Conservation (phyloP, 768 basidiomycete species). For the Suillus decipiens region DNA sequence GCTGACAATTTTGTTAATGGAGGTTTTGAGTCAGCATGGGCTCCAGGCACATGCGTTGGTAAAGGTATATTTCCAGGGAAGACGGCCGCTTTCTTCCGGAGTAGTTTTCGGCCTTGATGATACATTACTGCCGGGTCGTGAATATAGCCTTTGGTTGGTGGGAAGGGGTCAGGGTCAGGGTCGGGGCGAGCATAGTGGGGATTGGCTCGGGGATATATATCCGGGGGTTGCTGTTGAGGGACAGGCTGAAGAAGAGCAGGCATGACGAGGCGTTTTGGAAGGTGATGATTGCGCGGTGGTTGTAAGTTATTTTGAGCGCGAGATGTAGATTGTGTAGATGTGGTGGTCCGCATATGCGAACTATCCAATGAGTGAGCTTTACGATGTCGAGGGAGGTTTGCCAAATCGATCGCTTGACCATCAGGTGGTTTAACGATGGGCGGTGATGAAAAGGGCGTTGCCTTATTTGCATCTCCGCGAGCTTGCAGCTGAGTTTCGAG, state of each 20-base stretch:
- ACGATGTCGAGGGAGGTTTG: constrained; percentile 12
- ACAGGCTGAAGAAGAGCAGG: constrained; percentile 59
- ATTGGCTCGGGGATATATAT: constrained; percentile 14
- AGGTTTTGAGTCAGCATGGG: constrained; percentile 16
- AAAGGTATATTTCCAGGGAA: constrained; percentile 29
- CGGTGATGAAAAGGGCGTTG: constrained; percentile 10
- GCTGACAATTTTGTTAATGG: constrained; percentile 16
- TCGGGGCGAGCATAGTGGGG: constrained; percentile 12
- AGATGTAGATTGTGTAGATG: constrained; percentile 12
- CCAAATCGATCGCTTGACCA: constrained; percentile 4
- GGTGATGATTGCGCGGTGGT: constrained; percentile 33
- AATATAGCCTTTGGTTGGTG: constrained; percentile 7
- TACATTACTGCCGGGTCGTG: constrained; percentile 15
- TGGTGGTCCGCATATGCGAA: constrained; percentile 9
- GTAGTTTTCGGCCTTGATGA: constrained; percentile 19
- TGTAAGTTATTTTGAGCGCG: constrained; percentile 15
- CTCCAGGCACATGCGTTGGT: constrained; percentile 24
- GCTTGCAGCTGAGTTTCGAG: constrained; percentile 14
- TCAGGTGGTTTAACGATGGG: constrained; percentile 9
- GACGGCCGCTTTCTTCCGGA: constrained; percentile 27
- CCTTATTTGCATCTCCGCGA: constrained; percentile 10
- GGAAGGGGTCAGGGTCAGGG: constrained; percentile 10
- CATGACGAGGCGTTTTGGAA: constrained; percentile 74
- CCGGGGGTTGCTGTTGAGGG: constrained; percentile 9
- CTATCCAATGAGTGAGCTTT: constrained; percentile 16